Base-by-base conservation (phyloP, 192 early-diverging fungal genomes). In the Coemansia sp. region DNA sequence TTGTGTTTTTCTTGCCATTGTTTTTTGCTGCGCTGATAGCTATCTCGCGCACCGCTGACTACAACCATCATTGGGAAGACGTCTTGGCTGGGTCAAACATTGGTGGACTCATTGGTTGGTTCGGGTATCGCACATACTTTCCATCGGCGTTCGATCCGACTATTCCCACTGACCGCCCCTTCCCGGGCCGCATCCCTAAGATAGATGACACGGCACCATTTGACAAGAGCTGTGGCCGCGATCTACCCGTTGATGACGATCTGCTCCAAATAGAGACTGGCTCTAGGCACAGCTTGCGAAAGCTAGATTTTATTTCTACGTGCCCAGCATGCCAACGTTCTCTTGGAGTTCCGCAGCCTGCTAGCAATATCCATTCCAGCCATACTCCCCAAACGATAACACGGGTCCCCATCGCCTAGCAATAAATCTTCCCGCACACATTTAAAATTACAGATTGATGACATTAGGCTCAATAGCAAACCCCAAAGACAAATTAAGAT, bases 61-160 rank as follows among this genome's bases (percentile, higher is more conserved):
- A 89, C 56, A 83, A 85, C 60, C 88, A 91, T 56, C 84, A 86
- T 50, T 86, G 80, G 74, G 69, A 83, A 39, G 88, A 91, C 63
- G 88, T 91, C 21, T 69, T 85, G n/a, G 81, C 85, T 39, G 89
- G 89, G n/a, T 73, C 79, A 24, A 21, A 67, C 34, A 35, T 82
- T 39, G 79, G 79, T 21, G 33, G 55, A 1, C 65, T 62, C 37
- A 62, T 77, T 18, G 75, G 66, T 1, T 82, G 74, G 75, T 77
- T 82, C 24, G 66, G 67, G 7, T 82, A 82, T 48, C 63, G 79
- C 35, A 73, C 70, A 9, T 82, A 76, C 28, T 82, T 73, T 34
- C 79, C 79, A 14, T 50, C 69, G 2, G 65, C 74, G 1, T 70
- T 70, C 35, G 65, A 73, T 42, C 80, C 67, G 7, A 37, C 10